These are phyloP conservation scores for Sphagnum magellanicum DNA, from an alignment of 228 moss, liverwort and hornwort genomes.

Conservation along the genomic window DNA sequence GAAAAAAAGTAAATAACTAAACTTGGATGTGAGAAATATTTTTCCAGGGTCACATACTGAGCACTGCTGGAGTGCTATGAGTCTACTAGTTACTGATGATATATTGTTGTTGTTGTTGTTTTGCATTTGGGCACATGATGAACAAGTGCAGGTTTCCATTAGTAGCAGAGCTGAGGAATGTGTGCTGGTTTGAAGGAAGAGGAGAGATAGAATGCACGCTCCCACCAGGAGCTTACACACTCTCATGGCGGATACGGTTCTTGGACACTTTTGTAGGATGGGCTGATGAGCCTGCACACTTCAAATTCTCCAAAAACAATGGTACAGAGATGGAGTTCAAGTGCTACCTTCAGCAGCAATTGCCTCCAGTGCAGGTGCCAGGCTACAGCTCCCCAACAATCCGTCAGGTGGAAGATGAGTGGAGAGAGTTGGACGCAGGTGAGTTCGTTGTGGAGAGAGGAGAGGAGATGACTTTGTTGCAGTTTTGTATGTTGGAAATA, in stretches of 20 bases:
- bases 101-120: neutral
- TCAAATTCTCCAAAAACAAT: slow-evolving; percentile 26
- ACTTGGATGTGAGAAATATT: neutral
- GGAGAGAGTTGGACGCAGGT: slow-evolving; percentile 41
- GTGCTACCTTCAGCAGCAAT: slow-evolving; percentile 8
- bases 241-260: slow-evolving; percentile 16
- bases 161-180: slow-evolving; percentile 15
- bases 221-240: slow-evolving; percentile 25
- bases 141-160: slow-evolving; percentile 21
- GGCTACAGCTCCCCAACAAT: slow-evolving; percentile 19
- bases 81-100: neutral
- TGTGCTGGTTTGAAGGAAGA: slow-evolving; percentile 25
- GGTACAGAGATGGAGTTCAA: slow-evolving; percentile 1
- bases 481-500: slow-evolving; percentile 8
- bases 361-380: slow-evolving; percentile 4
- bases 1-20: no score
- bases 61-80: neutral
- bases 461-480: slow-evolving; percentile 14
- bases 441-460: slow-evolving; percentile 27
- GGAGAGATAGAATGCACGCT: slow-evolving; percentile 16
- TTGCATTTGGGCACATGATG: neutral
- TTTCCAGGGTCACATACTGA: neutral
- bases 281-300: slow-evolving; percentile 22
- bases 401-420: slow-evolving; percentile 15
- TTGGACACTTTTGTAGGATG: slow-evolving; percentile 12